phyloP scores from a whole-genome alignment of 1,139 yeast genomes.

The Protomyces arabidopsidicola region DNA sequence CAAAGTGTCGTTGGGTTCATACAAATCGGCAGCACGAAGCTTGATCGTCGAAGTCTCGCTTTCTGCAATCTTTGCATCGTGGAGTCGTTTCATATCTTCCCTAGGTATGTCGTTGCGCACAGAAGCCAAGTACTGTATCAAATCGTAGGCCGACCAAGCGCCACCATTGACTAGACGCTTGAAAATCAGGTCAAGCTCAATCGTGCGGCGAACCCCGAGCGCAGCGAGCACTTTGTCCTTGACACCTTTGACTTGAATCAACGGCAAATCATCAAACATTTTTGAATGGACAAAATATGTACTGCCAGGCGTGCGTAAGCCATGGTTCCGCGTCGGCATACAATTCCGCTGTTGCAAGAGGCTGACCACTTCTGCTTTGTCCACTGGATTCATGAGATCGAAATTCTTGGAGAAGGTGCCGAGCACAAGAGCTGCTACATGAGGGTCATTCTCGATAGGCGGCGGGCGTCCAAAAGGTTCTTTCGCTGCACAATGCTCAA shows the following conservation, averaged over 20 bases:
- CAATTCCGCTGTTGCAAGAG: conserved; percentile 37
- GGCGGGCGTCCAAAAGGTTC: background rate
- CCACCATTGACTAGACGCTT: conserved; percentile 39
- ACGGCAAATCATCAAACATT: conserved; percentile 43
- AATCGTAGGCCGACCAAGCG: conserved; percentile 42
- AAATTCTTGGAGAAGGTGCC: conserved; percentile 37
- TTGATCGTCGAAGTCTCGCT: conserved; percentile 35
- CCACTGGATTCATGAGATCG: conserved; percentile 32
- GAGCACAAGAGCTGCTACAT: conserved; percentile 37
- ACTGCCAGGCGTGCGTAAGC: conserved; percentile 41
- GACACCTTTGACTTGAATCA: conserved; percentile 37
- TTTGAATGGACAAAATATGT: conserved; percentile 40
- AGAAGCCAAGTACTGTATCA: conserved; percentile 40
- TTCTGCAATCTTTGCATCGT: conserved; percentile 31
- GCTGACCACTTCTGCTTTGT: conserved; percentile 30
- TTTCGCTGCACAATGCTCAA: conserved; percentile 33
- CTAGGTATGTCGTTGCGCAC: conserved; percentile 24
- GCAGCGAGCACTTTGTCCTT: conserved; percentile 38
- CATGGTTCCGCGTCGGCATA: conserved; percentile 42
- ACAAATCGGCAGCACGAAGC: conserved; percentile 39
- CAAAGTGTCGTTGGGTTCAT: conserved; percentile 39
- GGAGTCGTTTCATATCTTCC: conserved; percentile 21
- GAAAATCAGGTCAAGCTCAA: conserved; percentile 43
- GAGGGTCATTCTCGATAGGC: conserved; percentile 34
- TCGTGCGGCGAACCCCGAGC: conserved; percentile 43